Evolutionary conservation across 352 stramenopile species (phyloP).

Genomic region (Globisporangium ultimum): DNA sequence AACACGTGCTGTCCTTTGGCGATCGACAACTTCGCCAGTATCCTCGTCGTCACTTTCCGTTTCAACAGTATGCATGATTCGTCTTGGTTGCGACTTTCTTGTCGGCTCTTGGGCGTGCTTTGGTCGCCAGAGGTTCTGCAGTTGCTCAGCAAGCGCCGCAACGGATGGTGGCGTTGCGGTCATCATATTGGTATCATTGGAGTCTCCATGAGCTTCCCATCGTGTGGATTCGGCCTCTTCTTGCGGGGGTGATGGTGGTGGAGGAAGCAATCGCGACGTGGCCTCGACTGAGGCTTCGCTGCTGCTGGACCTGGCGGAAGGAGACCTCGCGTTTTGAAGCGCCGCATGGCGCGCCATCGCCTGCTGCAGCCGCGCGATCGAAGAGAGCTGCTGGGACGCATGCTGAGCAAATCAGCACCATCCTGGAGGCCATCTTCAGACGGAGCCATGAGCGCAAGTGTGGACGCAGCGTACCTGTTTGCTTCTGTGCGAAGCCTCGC

Average conservation of each 20-base stretch:
- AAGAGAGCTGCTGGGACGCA: conserved; percentile 13
- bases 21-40: neutral
- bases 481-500: no score
- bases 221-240: no score
- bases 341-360: conserved; percentile 10
- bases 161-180: conserved; percentile 11
- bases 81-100: neutral
- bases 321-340: conserved; percentile 1
- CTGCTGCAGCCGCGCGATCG: conserved; percentile 25
- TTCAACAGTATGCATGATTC: no score
- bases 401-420: no score
- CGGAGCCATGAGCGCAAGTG: no score
- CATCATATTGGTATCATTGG: neutral
- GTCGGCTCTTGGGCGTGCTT: neutral
- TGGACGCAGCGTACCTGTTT: no score
- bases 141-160: conserved; percentile 22
- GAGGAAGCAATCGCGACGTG: no score
- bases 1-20: neutral
- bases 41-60: neutral
- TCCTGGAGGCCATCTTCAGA: no score
- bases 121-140: conserved; percentile 19
- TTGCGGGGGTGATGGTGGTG: no score
- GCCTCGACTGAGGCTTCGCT: no score
- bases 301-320: neutral
- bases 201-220: no score